phyloP scores from a whole-genome alignment of 148 eudicot species.

The Cornus florida region DNA sequence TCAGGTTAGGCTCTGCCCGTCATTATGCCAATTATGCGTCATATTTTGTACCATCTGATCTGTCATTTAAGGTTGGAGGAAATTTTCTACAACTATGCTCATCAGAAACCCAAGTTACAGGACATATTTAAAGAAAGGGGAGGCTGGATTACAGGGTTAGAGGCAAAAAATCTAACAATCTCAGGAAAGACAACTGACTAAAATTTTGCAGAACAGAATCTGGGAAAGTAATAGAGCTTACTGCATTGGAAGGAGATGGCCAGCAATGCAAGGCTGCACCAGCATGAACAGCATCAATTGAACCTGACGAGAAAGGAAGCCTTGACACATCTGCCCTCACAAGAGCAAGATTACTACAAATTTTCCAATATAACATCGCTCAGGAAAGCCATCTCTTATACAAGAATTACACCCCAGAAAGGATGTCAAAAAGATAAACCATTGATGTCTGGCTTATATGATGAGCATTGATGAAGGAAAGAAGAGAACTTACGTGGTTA shows the following conservation, averaged over 20 bases:
- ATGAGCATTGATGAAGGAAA: neutral
- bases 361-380: constrained; percentile 14
- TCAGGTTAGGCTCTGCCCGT: neutral
- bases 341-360: constrained; percentile 86
- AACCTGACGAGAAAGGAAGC: constrained; percentile 88
- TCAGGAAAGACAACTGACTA: neutral
- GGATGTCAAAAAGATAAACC: neutral
- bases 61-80: neutral
- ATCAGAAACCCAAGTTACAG: neutral
- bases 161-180: neutral
- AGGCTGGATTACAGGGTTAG: neutral
- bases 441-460: neutral
- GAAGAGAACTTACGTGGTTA: constrained; percentile 47
- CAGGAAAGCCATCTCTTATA: constrained; percentile 10
- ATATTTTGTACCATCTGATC: neutral
- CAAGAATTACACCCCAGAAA: neutral
- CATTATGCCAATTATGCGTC: neutral
- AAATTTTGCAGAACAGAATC: neutral
- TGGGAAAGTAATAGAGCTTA: constrained; percentile 28
- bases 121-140: neutral
- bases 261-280: constrained; percentile 99
- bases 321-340: constrained; percentile 97
- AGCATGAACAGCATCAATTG: constrained; percentile 97
- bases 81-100: neutral
- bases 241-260: constrained; percentile 98